phyloP scores from a whole-genome alignment of 495 filamentous ascomycete genomes.

The Penicillium arizonense region DNA sequence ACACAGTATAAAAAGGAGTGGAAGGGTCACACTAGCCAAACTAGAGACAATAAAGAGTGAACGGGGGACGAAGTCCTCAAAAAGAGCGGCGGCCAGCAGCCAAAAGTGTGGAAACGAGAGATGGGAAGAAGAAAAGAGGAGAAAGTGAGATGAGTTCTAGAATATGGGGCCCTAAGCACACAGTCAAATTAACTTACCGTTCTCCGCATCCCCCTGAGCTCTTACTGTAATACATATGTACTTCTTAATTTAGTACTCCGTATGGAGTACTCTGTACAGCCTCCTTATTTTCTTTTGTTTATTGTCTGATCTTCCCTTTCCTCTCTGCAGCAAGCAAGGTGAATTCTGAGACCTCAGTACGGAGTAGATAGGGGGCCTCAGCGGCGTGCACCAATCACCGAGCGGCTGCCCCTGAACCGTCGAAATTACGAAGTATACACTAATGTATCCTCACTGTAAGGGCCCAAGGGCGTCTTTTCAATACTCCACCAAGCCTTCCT shows the following conservation, averaged over 20 bases:
- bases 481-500: neutral
- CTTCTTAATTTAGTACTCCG: slow-evolving; percentile 3
- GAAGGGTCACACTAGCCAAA: neutral
- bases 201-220: slow-evolving; percentile 13
- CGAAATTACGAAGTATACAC: neutral
- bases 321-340: slow-evolving; percentile 15
- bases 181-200: neutral
- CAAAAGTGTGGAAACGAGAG: slow-evolving; percentile 23
- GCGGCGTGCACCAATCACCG: slow-evolving; percentile 20
- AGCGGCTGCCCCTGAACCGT: slow-evolving; percentile 22
- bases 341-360: slow-evolving; percentile 4
- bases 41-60: slow-evolving; percentile 30
- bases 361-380: slow-evolving; percentile 33
- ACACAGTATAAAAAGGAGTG: neutral
- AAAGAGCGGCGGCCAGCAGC: slow-evolving; percentile 35
- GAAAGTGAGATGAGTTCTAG: slow-evolving; percentile 20
- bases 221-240: neutral
- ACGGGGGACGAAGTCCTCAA: slow-evolving; percentile 23
- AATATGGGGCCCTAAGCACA: slow-evolving; percentile 1
- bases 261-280: neutral
- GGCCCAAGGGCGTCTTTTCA: neutral
- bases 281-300: neutral
- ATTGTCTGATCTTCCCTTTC: neutral
- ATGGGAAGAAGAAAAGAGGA: slow-evolving; percentile 22
- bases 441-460: neutral